Percentiles rank a stretch among this genome's conserved stretches.
These are phyloP conservation scores for Linanthus parryae DNA, from an alignment of 148 eudicot species.

Conservation along the genomic window DNA sequence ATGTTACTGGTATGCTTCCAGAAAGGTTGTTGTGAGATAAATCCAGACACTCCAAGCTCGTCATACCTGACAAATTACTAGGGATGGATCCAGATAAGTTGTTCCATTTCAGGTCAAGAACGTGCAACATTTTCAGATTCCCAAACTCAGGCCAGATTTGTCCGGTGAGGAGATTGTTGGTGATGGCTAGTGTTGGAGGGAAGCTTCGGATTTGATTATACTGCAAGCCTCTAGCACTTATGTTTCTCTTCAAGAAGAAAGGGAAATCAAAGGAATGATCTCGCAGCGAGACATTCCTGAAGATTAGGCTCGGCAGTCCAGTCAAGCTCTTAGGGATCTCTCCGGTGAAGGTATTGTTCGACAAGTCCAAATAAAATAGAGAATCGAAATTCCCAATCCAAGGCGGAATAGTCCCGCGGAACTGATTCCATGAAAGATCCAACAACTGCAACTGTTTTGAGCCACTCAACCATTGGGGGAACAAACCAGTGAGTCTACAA, in stretches of 20 bases:
- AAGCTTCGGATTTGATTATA: conserved; percentile 24
- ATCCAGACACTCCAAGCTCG: conserved; percentile 26
- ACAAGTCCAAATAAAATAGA: conserved; percentile 28
- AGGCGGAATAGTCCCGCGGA: conserved; percentile 20
- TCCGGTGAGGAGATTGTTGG: conserved; percentile 19
- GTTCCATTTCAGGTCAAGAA: conserved; percentile 21
- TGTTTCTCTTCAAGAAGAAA: conserved; percentile 16
- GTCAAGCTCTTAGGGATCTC: conserved; percentile 25
- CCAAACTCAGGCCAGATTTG: conserved; percentile 30
- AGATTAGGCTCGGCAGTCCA: conserved; percentile 10
- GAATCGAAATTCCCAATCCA: conserved; percentile 17
- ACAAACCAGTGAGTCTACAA: conserved; percentile 23
- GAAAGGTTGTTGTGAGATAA: conserved; percentile 24
- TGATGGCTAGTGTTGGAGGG: conserved; percentile 23
- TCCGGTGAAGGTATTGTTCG: conserved; percentile 21
- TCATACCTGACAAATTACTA: conserved; percentile 18
- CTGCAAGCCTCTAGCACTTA: conserved; percentile 12
- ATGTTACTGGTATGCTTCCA: conserved; percentile 20
- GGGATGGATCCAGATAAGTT: conserved; percentile 26
- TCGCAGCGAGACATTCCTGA: conserved; percentile 8
- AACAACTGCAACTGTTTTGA: conserved; percentile 20
- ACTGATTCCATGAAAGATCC: conserved; percentile 30
- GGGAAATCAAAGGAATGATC: conserved; percentile 15
- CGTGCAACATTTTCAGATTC: conserved; percentile 21
- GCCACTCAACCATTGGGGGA: conserved; percentile 23